Evolutionary conservation across 164 flowering plant genomes (phyloP), one percentile per base, ranked within the genome.

Genomic region (Nelumbo lutea): DNA sequence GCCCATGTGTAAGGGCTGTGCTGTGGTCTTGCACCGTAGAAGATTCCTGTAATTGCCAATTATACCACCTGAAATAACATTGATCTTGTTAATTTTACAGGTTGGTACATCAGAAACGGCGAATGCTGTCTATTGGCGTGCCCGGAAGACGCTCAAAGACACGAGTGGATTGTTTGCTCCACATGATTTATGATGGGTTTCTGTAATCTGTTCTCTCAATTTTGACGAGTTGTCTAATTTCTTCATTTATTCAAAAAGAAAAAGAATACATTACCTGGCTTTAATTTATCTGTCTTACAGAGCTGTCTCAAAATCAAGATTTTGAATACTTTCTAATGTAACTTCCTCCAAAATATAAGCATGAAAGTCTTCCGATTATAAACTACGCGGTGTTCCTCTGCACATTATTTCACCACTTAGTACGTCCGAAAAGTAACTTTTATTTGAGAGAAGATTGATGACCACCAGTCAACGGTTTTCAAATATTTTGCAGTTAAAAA

Each of bases 81-180:
- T 58, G 41, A 58, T 42, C 55, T 44, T 45, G 10, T 41, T 40
- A 15, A 63, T 68, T 66, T 67, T 75, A 50, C 88, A 94, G 97
- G 78, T 85, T 79, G 97, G 98, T 51, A 82, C 91, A 57, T 81
- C 96, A 39, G 93, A 89, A 78, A 83, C 88, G 41, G 88, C 90
- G 10, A 75, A 72, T 72, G 85, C 82, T 15, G 84, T 94, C 5
- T 72, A 80, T 69, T 91, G 95, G 96, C 96, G 91, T 1, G 96
- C 95, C 39, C 70, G 83, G 69, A 94, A 90, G 79, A 81, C 76
- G 0, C 82, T 94, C 1, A 80, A 79, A 65, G 86, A 87, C 66
- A 50, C 72, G 42, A 62, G 83, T 10, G 78, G 61, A 1, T 73
- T 86, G 9, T 42, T 81, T 38, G 70, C 59, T 60, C 62, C 78